Conservation (phyloP, 371 early-diverging fungal genomes). For the Rhizopus arrhizus region DNA sequence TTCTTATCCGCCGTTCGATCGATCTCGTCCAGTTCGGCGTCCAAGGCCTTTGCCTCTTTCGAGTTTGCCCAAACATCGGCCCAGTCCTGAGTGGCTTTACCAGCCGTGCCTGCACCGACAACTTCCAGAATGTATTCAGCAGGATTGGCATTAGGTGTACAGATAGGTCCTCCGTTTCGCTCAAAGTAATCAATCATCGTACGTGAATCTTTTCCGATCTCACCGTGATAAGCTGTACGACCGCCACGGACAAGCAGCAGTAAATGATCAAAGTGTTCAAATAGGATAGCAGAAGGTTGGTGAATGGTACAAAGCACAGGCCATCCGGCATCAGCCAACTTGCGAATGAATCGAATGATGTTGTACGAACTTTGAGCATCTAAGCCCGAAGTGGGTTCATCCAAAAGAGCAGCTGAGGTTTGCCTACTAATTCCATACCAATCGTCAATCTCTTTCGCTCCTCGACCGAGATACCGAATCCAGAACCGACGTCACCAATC, state of each 20-base stretch:
- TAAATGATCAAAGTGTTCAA: slow-evolving; percentile 80
- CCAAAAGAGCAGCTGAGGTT: slow-evolving; percentile 79
- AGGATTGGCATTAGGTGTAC: slow-evolving; percentile 57
- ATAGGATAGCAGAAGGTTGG: slow-evolving; percentile 81
- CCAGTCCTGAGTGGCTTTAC: slow-evolving; percentile 63
- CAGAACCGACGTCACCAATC: slow-evolving; percentile 59
- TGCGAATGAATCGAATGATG: slow-evolving; percentile 72
- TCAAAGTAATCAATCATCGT: slow-evolving; percentile 66
- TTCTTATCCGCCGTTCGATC: slow-evolving; percentile 27
- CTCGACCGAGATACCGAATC: slow-evolving; percentile 64
- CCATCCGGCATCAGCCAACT: slow-evolving; percentile 69
- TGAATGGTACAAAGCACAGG: slow-evolving; percentile 82
- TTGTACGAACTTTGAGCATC: slow-evolving; percentile 70
- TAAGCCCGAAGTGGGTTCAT: slow-evolving; percentile 87
- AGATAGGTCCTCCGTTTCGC: slow-evolving; percentile 60
- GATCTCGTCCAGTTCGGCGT: slow-evolving; percentile 38
- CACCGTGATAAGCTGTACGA: slow-evolving; percentile 77
- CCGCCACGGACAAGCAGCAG: slow-evolving; percentile 77
- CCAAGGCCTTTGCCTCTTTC: slow-evolving; percentile 39
- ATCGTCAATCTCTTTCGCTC: slow-evolving; percentile 71
- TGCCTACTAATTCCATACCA: slow-evolving; percentile 73
- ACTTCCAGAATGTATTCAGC: slow-evolving; percentile 51
- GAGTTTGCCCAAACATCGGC: slow-evolving; percentile 61
- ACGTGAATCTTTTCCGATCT: slow-evolving; percentile 59
- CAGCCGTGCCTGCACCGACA: slow-evolving; percentile 63